Conservation (phyloP, 768 basidiomycete species). For the Phaffia australis region DNA sequence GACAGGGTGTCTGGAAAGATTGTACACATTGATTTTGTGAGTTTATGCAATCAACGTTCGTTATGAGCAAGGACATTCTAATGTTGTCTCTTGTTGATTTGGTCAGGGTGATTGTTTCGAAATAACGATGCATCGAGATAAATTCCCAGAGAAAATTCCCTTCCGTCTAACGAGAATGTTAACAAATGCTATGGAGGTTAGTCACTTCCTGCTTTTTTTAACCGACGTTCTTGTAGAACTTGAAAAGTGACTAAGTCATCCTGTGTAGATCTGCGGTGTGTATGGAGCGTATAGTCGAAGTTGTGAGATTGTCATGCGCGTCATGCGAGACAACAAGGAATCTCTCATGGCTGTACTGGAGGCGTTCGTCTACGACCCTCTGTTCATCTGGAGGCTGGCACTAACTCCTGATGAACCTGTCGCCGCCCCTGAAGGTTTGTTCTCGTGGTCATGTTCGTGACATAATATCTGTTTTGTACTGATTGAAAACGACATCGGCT, state of each 20-base stretch:
- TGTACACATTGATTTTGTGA: constrained; percentile 57
- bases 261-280: constrained; percentile 77
- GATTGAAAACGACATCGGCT: neutral
- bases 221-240: neutral
- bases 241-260: neutral
- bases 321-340: constrained; percentile 91
- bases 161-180: constrained; percentile 98
- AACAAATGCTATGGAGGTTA: constrained; percentile 96
- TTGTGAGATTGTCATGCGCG: constrained; percentile 96
- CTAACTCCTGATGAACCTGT: constrained; percentile 53
- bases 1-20: constrained; percentile 87
- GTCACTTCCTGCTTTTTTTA: constrained; percentile 28
- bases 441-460: constrained; percentile 19
- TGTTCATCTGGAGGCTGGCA: constrained; percentile 95
- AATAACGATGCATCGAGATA: constrained; percentile 93
- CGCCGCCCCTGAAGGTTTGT: constrained; percentile 54
- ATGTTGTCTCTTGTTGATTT: neutral
- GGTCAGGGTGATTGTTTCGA: constrained; percentile 85
- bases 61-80: constrained; percentile 17
- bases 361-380: constrained; percentile 95
- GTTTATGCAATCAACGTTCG: constrained; percentile 33
- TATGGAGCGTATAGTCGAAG: constrained; percentile 92
- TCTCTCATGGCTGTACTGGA: constrained; percentile 98
- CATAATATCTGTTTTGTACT: constrained; percentile 2
- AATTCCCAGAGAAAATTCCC: constrained; percentile 97